Base-by-base conservation (phyloP, 225 moss, liverwort and hornwort genomes). In the Straminergon stramineum region DNA sequence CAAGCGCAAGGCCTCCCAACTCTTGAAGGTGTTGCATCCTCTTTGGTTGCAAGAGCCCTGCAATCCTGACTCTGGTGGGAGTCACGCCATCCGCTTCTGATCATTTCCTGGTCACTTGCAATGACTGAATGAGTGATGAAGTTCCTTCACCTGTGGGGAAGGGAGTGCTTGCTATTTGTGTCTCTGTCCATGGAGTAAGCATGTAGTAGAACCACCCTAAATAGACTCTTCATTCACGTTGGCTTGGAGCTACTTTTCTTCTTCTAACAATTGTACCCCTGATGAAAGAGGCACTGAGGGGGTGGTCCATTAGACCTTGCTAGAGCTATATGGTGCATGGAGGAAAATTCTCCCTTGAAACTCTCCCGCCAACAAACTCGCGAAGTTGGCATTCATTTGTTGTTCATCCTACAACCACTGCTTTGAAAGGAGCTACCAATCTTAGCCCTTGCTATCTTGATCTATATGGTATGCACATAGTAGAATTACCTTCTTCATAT, bases 1-100 rank as follows among this genome's bases (percentile, higher is more conserved):
- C 55, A 96, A 96, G 91, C 90, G 95, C 56, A 96, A 96, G 87
- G 95, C 96, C 17, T 90, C 94, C 27, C 92, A 94, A 87, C 92
- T 96, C 39, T 87, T 96, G 84, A 96, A 96, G 90, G 77, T 93
- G 34, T 87, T 96, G 88, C 95, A 96, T 90, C 95, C 90, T 88
- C 94, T 94, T 27, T 96, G 95, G 96, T 83, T 92, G 85, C 91
- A 95, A 75, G 88, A 94, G 9, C 94, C 94, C 52, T 93, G 92
- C 63, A 93, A 91, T 64, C 91, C 91, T 14, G 91, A 92, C 70
- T 88, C 85, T 17, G 90, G 87, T 14, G 88, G 75, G 16, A 93
- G 90, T 56, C 90, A 89, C 74, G 92, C 91, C 85, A 94, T 95
- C 83, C 94, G 89, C 87, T 94, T 88, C 5, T 94, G 78, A 92